These are phyloP conservation scores for Eucalyptus curtisii DNA, from an alignment of 345 rosid species.

Conservation along the genomic window DNA sequence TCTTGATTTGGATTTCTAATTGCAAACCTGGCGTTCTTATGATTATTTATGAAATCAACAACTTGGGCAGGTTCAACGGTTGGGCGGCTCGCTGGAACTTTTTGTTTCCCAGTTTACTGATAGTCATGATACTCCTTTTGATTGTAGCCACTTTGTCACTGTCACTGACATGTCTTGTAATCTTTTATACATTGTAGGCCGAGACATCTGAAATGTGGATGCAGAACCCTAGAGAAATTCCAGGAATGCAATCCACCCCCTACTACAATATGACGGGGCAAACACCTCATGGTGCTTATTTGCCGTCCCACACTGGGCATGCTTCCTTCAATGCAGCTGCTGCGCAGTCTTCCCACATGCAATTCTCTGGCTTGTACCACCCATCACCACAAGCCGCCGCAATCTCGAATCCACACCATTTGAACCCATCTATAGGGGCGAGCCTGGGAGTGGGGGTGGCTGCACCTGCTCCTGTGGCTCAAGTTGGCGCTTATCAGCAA, in stretches of 20 bases:
- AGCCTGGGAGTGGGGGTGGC: conserved; percentile 73
- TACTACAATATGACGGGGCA: conserved; percentile 85
- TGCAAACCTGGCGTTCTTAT: neutral
- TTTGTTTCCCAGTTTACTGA: neutral
- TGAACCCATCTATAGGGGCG: conserved; percentile 77
- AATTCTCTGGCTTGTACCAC: conserved; percentile 71
- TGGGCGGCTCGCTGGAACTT: neutral
- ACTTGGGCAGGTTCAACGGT: neutral
- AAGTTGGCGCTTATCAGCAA: conserved; percentile 86
- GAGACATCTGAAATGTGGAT: conserved; percentile 93
- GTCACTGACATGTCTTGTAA: neutral
- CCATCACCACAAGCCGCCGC: conserved; percentile 63
- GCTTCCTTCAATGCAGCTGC: conserved; percentile 74
- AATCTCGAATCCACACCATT: conserved; percentile 60
- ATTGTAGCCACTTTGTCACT: neutral
- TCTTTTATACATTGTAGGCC: conserved; percentile 19
- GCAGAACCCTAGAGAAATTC: conserved; percentile 70
- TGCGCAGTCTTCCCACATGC: conserved; percentile 89
- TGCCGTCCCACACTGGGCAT: conserved; percentile 71
- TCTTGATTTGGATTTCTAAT: neutral
- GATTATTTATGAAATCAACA: neutral
- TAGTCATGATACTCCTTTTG: neutral
- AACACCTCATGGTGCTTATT: conserved; percentile 65
- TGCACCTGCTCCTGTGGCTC: conserved; percentile 57
- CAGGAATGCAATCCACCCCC: conserved; percentile 55